Conservation (phyloP, 371 early-diverging fungal species). For the Smittium culicis region DNA sequence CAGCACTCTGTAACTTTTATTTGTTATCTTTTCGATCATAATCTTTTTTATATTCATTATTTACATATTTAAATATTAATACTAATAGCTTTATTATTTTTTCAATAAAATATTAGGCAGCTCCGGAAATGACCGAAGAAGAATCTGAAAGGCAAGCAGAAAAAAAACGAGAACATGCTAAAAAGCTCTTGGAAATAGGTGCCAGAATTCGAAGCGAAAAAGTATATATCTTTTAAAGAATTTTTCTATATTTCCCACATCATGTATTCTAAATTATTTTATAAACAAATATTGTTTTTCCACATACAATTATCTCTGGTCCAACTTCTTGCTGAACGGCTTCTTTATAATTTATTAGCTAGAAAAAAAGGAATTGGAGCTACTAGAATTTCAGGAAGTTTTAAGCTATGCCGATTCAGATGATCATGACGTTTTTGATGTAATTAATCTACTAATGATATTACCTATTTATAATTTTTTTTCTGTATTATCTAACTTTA, state of each 20-base stretch:
- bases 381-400: constrained; percentile 31
- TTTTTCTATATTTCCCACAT: no score
- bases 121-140: constrained; percentile 65
- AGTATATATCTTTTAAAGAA: no score
- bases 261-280: neutral
- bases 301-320: no score
- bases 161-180: constrained; percentile 56
- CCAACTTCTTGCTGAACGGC: neutral
- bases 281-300: no score
- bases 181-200: constrained; percentile 59
- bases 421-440: neutral
- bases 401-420: constrained; percentile 1
- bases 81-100: neutral
- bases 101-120: constrained; percentile 12
- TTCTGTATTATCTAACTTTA: neutral
- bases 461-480: neutral
- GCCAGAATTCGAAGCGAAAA: constrained; percentile 67
- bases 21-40: no score
- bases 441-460: constrained; percentile 1
- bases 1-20: constrained; percentile 19
- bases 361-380: constrained; percentile 27
- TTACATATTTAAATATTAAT: no score
- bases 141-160: constrained; percentile 55
- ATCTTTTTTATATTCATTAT: no score
- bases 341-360: constrained; percentile 21